These are phyloP conservation scores for Ogataea wickerhamii DNA, from an alignment of 805 yeast species.

Conservation along the genomic window DNA sequence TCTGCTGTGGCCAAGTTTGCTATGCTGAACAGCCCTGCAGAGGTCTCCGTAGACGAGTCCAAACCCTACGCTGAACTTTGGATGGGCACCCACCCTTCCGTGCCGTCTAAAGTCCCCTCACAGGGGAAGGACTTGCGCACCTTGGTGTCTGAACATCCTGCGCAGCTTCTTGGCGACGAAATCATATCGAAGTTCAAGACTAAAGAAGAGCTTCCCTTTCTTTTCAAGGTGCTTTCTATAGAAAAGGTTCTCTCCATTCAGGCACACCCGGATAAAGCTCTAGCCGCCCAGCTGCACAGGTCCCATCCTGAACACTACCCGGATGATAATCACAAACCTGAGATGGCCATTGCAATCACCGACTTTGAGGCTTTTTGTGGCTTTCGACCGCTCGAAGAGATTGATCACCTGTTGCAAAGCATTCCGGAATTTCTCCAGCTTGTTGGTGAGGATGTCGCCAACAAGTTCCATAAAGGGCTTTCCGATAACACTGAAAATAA, in stretches of 20 bases:
- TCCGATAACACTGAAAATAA: slow-evolving; percentile 51
- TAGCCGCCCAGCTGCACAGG: slow-evolving; percentile 72
- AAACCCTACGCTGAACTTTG: slow-evolving; percentile 96
- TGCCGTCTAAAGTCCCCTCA: slow-evolving; percentile 63
- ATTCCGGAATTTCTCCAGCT: slow-evolving; percentile 75
- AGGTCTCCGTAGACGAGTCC: slow-evolving; percentile 57
- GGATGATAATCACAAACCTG: slow-evolving; percentile 99
- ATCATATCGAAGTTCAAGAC: slow-evolving; percentile 67
- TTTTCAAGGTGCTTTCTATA: slow-evolving; percentile 91
- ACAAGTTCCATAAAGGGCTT: slow-evolving; percentile 50
- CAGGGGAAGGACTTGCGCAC: slow-evolving; percentile 60
- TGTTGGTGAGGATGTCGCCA: slow-evolving; percentile 60
- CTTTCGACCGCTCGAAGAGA: slow-evolving; percentile 82
- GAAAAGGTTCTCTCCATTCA: slow-evolving; percentile 91
- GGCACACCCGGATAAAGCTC: slow-evolving; percentile 93
- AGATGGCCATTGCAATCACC: slow-evolving; percentile 97
- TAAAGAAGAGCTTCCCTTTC: slow-evolving; percentile 74
- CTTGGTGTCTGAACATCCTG: slow-evolving; percentile 57
- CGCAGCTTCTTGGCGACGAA: slow-evolving; percentile 50
- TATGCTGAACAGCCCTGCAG: slow-evolving; percentile 55
- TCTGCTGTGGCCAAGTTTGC: slow-evolving; percentile 92
- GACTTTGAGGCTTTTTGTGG: slow-evolving; percentile 98
- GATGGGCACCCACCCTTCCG: slow-evolving; percentile 98
- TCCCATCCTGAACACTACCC: slow-evolving; percentile 93
- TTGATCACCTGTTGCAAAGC: slow-evolving; percentile 60